Evolutionary conservation across 148 eudicot species (phyloP).

Genomic region (Nyssa sinensis): DNA sequence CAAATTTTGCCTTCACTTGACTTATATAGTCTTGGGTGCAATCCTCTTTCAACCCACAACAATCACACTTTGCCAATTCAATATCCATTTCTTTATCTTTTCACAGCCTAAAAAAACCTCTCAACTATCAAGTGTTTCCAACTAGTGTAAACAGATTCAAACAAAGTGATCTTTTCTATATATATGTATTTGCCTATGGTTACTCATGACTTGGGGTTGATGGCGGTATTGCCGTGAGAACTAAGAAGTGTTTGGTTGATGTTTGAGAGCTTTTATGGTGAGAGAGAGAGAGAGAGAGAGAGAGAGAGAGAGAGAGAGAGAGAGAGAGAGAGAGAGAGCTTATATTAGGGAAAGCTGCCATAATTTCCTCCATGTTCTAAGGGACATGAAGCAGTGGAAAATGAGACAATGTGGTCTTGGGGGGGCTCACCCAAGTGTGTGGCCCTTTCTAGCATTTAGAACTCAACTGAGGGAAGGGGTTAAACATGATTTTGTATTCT

Average conservation of each 20-base stretch:
- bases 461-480: background rate
- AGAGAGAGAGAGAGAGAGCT: slow-evolving; percentile 13
- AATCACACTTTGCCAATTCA: slow-evolving; percentile 60
- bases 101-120: no score
- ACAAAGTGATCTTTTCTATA: no score
- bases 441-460: slow-evolving; percentile 2
- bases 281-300: background rate
- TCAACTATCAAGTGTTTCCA: no score
- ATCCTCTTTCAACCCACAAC: slow-evolving; percentile 75
- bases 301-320: slow-evolving; percentile 19
- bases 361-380: slow-evolving; percentile 67
- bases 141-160: background rate
- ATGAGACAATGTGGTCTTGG: slow-evolving; percentile 41
- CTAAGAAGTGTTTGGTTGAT: background rate
- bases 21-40: slow-evolving; percentile 67
- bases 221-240: slow-evolving; percentile 8
- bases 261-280: slow-evolving; percentile 4
- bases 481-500: background rate
- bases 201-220: slow-evolving; percentile 2
- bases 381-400: slow-evolving; percentile 58
- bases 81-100: slow-evolving; percentile 41
- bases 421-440: slow-evolving; percentile 12
- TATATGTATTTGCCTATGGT: slow-evolving; percentile 5
- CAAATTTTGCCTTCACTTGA: slow-evolving; percentile 56
- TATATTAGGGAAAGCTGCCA: slow-evolving; percentile 46